Evolutionary conservation across 1,284 basidiomycete genomes (phyloP).

Genomic region (Sporisorium scitamineum): DNA sequence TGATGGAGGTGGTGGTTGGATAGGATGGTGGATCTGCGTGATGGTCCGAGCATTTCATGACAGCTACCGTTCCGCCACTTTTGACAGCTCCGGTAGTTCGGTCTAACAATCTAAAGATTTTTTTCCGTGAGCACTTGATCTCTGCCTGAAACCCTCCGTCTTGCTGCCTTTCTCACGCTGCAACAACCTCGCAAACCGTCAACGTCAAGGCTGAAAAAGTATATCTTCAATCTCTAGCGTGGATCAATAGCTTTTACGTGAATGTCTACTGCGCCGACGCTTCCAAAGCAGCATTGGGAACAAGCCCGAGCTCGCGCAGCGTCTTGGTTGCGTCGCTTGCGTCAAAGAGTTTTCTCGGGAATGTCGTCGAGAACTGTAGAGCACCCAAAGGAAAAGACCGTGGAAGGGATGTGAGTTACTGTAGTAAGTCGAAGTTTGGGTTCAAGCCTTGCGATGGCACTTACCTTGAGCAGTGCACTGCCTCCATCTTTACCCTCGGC

Average conservation of each 20-base stretch:
- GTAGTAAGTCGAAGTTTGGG: too few relatives aligned
- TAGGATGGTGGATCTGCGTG: background rate
- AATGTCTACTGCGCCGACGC: conserved; percentile 44
- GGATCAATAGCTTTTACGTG: too few relatives aligned
- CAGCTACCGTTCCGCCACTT: background rate
- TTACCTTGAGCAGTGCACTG: conserved; percentile 50
- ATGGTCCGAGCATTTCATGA: conserved; percentile 11
- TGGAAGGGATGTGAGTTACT: background rate
- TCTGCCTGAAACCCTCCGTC: background rate
- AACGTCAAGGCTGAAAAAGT: background rate
- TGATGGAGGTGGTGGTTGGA: conserved; percentile 5
- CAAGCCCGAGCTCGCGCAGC: conserved; percentile 64
- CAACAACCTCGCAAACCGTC: background rate
- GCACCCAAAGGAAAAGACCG: background rate
- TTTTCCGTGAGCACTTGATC: background rate
- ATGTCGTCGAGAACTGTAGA: conserved; percentile 65
- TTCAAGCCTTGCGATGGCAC: background rate
- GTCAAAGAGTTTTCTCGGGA: conserved; percentile 64
- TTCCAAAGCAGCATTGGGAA: conserved; percentile 66
- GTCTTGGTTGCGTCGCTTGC: conserved; percentile 56
- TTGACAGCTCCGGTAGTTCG: background rate
- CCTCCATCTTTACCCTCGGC: conserved; percentile 57
- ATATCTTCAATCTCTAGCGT: too few relatives aligned
- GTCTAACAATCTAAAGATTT: too few relatives aligned
- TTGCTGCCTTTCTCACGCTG: background rate